Percentiles rank a stretch among this genome's conserved stretches.
phyloP scores from a whole-genome alignment of 148 eudicot species.

The Beta vulgaris region DNA sequence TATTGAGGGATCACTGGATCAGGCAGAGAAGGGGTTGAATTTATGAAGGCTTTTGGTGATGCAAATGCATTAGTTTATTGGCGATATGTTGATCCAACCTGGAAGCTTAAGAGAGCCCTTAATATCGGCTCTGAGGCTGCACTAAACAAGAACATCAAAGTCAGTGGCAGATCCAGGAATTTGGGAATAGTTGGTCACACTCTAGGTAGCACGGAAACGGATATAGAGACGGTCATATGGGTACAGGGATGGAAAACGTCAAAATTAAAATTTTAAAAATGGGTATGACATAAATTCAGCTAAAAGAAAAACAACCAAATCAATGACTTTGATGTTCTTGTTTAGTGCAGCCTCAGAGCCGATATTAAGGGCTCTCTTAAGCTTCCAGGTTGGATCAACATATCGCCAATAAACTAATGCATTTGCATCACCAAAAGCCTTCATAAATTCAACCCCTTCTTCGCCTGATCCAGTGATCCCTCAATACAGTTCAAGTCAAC shows the following conservation, averaged over 20 bases:
- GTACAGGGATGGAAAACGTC: no score
- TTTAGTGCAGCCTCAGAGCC: slow-evolving; percentile 61
- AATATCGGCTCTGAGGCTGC: slow-evolving; percentile 62
- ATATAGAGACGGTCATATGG: no score
- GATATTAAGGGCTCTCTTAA: slow-evolving; percentile 52
- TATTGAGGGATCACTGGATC: slow-evolving; percentile 65
- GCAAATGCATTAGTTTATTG: slow-evolving; percentile 48
- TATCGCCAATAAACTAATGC: slow-evolving; percentile 49
- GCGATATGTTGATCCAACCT: slow-evolving; percentile 59
- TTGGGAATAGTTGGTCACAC: no score
- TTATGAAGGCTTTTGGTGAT: slow-evolving; percentile 76
- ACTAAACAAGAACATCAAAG: slow-evolving; percentile 48
- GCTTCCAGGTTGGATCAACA: slow-evolving; percentile 64
- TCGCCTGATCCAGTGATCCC: slow-evolving; percentile 57
- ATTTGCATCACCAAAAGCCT: slow-evolving; percentile 73
- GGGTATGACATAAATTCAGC: no score
- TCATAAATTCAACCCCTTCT: slow-evolving; percentile 52
- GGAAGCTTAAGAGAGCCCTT: slow-evolving; percentile 59
- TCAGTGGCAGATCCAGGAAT: no score
- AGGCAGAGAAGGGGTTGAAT: slow-evolving; percentile 43
- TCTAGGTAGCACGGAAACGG: no score
- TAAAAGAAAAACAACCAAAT: no score
- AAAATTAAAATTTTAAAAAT: no score
- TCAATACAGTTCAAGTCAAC: slow-evolving; percentile 70
- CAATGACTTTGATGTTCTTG: slow-evolving; percentile 46